Percentiles rank a stretch among this genome's conserved stretches.
phyloP scores from a whole-genome alignment of 257 asterid species.

The Nyctanthes arbortristis region DNA sequence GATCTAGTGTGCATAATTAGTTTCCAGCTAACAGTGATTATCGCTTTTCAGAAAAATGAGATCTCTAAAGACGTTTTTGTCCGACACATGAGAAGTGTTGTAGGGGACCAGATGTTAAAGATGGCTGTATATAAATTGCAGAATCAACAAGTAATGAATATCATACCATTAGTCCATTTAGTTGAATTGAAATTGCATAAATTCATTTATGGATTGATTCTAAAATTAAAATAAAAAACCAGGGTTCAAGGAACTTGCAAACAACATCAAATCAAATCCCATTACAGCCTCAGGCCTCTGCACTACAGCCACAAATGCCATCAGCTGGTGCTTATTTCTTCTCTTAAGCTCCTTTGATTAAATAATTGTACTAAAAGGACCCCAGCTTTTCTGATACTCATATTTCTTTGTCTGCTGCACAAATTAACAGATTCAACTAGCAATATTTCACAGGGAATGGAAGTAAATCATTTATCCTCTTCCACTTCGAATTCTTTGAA shows the following conservation, averaged over 20 bases:
- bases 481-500: slow-evolving; percentile 43
- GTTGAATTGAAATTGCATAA: slow-evolving; percentile 6
- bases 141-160: slow-evolving; percentile 47
- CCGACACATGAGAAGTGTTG: slow-evolving; percentile 80
- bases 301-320: slow-evolving; percentile 55
- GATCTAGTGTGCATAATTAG: slow-evolving; percentile 12
- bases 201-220: slow-evolving; percentile 25
- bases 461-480: slow-evolving; percentile 45
- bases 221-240: slow-evolving; percentile 25
- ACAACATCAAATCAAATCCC: slow-evolving; percentile 48
- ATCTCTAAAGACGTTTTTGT: slow-evolving; percentile 80
- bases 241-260: slow-evolving; percentile 61
- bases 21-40: slow-evolving; percentile 19
- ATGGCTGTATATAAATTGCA: slow-evolving; percentile 84
- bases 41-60: slow-evolving; percentile 71
- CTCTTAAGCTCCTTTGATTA: slow-evolving; percentile 21
- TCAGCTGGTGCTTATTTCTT: slow-evolving; percentile 44
- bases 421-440: slow-evolving; percentile 40
- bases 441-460: slow-evolving; percentile 50
- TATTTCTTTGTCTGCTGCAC: slow-evolving; percentile 27
- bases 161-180: slow-evolving; percentile 16
- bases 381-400: slow-evolving; percentile 26
- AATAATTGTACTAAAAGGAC: slow-evolving; percentile 14
- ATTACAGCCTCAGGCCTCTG: slow-evolving; percentile 49
- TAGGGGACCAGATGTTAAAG: slow-evolving; percentile 93